Evolutionary conservation across 1,139 yeast genomes (phyloP).

Genomic region (Lodderomyces metapsilosis): DNA sequence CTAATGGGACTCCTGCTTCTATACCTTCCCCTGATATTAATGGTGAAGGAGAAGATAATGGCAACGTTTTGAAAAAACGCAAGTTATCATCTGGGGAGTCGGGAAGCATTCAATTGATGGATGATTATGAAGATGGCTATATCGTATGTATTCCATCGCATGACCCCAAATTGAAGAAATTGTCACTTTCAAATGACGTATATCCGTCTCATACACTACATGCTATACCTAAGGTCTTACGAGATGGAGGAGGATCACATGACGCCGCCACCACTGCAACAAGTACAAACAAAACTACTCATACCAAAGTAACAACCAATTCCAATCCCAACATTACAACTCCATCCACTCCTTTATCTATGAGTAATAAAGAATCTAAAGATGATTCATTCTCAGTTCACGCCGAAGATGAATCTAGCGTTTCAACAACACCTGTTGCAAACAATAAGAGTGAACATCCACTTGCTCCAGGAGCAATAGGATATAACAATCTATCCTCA

Average conservation of each 20-base stretch:
- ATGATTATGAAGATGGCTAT: slow-evolving; percentile 1
- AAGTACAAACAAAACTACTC: no score
- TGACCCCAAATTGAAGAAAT: slow-evolving; percentile 20
- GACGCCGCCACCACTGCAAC: background rate
- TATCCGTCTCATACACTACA: slow-evolving; percentile 13
- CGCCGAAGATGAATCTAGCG: no score
- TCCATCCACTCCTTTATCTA: background rate
- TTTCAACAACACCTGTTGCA: slow-evolving; percentile 3
- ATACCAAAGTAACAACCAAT: no score
- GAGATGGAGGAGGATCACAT: background rate
- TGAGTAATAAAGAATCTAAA: no score
- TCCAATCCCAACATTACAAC: no score
- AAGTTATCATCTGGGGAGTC: background rate
- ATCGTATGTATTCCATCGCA: slow-evolving; percentile 15
- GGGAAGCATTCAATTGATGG: no score
- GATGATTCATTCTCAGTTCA: no score
- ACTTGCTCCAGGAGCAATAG: background rate
- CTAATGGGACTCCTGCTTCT: background rate
- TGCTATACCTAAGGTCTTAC: background rate
- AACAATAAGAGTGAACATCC: no score
- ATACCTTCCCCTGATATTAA: slow-evolving; percentile 5
- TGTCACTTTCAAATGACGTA: slow-evolving; percentile 18
- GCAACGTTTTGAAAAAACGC: background rate
- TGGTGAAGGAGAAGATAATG: slow-evolving; percentile 5
- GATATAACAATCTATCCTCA: background rate